phyloP scores from a whole-genome alignment of 331 rosid species.

The Cydonia oblonga region DNA sequence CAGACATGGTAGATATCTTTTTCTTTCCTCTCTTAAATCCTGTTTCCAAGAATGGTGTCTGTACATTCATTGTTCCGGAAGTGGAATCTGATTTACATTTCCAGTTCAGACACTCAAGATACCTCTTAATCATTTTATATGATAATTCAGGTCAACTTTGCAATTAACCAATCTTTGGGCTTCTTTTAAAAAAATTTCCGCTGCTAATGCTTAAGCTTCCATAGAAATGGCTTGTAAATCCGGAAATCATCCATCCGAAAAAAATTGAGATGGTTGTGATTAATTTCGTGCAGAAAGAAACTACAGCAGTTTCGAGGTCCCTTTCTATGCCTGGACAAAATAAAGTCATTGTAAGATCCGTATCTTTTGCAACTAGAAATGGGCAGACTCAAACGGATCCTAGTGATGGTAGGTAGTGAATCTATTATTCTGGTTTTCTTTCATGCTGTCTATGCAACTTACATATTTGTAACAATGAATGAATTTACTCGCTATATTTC shows the following conservation, averaged over 20 bases:
- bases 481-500: not conserved
- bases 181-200: not conserved
- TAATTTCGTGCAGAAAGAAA: slow-evolving; percentile 57
- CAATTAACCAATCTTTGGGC: not conserved
- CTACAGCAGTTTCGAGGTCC: slow-evolving; percentile 69
- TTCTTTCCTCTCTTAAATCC: not conserved
- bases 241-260: not conserved
- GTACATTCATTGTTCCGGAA: not conserved
- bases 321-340: slow-evolving; percentile 71
- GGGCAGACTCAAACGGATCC: slow-evolving; percentile 39
- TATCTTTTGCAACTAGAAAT: slow-evolving; percentile 47
- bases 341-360: slow-evolving; percentile 70
- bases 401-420: slow-evolving; percentile 47
- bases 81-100: not conserved
- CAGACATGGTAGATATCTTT: not conserved
- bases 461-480: not conserved
- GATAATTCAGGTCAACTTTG: not conserved
- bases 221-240: not conserved
- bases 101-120: not conserved
- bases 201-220: not conserved
- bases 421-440: slow-evolving; percentile 9
- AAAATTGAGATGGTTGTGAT: not conserved
- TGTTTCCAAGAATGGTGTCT: not conserved
- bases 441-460: not conserved
- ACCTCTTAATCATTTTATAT: not conserved